Conservation (phyloP, 2,329 filamentous ascomycete species). For the Pezicula radicicola region DNA sequence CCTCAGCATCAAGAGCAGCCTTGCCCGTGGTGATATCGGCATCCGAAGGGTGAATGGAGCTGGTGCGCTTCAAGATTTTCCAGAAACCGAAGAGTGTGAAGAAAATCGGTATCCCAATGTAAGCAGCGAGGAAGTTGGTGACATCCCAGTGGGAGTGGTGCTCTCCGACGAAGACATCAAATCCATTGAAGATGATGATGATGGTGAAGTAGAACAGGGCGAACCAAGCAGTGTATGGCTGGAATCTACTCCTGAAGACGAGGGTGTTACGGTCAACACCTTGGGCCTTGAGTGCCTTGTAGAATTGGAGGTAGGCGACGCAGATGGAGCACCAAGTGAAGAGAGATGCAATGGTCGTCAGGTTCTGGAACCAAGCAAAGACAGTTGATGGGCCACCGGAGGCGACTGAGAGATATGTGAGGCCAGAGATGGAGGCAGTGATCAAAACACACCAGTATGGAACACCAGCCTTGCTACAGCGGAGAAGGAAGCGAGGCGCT, state of each 20-base stretch:
- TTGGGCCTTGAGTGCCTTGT: slow-evolving; percentile 66
- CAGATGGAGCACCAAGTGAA: slow-evolving; percentile 71
- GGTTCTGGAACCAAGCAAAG: slow-evolving; percentile 41
- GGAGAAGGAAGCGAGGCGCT: slow-evolving; percentile 57
- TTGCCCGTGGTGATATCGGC: slow-evolving; percentile 42
- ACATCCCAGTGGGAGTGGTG: slow-evolving; percentile 56
- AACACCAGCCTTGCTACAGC: slow-evolving; percentile 62
- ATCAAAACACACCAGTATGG: slow-evolving; percentile 67
- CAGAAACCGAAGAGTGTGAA: slow-evolving; percentile 67
- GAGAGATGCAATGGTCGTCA: slow-evolving; percentile 71
- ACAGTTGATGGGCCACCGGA: slow-evolving; percentile 44
- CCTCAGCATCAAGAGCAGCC: slow-evolving; percentile 40
- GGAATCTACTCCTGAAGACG: slow-evolving; percentile 66
- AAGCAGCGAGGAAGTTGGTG: slow-evolving; percentile 69
- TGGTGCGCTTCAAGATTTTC: slow-evolving; percentile 67
- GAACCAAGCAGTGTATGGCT: slow-evolving; percentile 70
- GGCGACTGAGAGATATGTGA: slow-evolving; percentile 68
- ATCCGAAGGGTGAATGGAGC: slow-evolving; percentile 31
- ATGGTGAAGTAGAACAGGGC: slow-evolving; percentile 59
- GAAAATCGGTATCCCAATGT: slow-evolving; percentile 71
- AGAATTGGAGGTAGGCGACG: slow-evolving; percentile 69
- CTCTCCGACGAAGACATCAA: slow-evolving; percentile 69
- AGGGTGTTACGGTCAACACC: slow-evolving; percentile 64
- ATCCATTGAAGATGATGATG: slow-evolving; percentile 75
- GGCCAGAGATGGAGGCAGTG: slow-evolving; percentile 64